Conservation (phyloP, 1,139 yeast species). For the Arxiozyma bovina region DNA sequence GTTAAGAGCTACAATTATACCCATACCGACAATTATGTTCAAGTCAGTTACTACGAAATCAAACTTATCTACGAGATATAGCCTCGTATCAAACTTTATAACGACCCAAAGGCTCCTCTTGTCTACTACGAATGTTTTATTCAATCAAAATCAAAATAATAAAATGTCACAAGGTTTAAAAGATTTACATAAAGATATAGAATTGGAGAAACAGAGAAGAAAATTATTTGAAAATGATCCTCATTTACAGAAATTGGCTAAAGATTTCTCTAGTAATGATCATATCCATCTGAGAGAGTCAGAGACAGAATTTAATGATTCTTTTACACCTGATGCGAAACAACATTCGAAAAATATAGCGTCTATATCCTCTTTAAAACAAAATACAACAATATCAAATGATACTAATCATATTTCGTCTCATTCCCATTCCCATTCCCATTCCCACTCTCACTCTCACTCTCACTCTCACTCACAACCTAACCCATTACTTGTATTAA, state of each 20-base stretch:
- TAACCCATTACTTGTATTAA: conserved; percentile 32
- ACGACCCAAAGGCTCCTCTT: neutral
- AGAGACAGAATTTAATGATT: conserved; percentile 33
- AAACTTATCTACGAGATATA: too few relatives aligned
- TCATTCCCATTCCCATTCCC: neutral
- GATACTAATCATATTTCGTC: neutral
- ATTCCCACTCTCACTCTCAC: conserved; percentile 31
- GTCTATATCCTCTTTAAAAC: neutral
- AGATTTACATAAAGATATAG: conserved; percentile 1
- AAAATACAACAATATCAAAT: conserved; percentile 16
- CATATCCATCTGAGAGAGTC: conserved; percentile 35
- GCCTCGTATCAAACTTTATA: neutral
- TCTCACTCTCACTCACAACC: conserved; percentile 32
- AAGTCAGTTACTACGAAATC: neutral
- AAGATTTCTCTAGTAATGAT: conserved; percentile 28
- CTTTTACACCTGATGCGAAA: conserved; percentile 7
- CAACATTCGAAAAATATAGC: conserved; percentile 2
- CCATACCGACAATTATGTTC: neutral
- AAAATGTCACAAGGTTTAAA: neutral
- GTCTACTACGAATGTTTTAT: neutral
- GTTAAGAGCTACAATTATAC: neutral
- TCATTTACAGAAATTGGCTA: conserved; percentile 11
- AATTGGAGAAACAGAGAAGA: conserved; percentile 8
- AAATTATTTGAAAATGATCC: conserved; percentile 13
- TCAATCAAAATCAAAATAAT: neutral